Conservation (phyloP, 2,329 filamentous ascomycete species). For the Diaporthe eres region DNA sequence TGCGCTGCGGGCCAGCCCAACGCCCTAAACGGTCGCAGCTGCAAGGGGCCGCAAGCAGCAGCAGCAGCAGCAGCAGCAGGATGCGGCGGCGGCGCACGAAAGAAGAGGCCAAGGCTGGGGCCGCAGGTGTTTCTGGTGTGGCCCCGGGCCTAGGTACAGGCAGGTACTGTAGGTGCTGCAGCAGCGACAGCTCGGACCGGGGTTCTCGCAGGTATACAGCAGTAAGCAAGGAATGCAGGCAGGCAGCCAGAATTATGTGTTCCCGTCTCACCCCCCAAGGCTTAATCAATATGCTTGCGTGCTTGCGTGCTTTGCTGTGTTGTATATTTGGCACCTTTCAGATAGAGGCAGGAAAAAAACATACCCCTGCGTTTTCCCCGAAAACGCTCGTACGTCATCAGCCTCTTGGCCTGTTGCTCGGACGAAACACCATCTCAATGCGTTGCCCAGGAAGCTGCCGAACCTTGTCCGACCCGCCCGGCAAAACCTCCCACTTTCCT, state of each 20-base stretch:
- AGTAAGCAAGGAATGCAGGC: neutral
- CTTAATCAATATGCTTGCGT: neutral
- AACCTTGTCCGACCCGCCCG: slow-evolving; percentile 19
- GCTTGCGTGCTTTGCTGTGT: neutral
- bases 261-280: neutral
- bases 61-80: neutral
- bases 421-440: slow-evolving; percentile 27
- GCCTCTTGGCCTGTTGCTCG: neutral
- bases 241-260: neutral
- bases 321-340: neutral
- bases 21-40: neutral
- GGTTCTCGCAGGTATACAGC: neutral
- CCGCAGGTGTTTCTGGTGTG: neutral
- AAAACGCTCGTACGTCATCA: neutral
- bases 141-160: no score
- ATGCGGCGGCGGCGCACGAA: neutral
- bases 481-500: neutral
- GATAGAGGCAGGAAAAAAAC: neutral
- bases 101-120: neutral
- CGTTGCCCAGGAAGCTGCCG: neutral
- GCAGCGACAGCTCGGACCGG: neutral
- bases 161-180: neutral
- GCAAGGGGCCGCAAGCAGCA: slow-evolving; percentile 20
- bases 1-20: slow-evolving; percentile 2
- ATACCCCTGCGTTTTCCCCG: neutral